A percentile compares a stretch with the other conserved stretches of the same genome.
phyloP scores from a whole-genome alignment of 2,329 filamentous ascomycete genomes.

The Botrytis hyacinthi region DNA sequence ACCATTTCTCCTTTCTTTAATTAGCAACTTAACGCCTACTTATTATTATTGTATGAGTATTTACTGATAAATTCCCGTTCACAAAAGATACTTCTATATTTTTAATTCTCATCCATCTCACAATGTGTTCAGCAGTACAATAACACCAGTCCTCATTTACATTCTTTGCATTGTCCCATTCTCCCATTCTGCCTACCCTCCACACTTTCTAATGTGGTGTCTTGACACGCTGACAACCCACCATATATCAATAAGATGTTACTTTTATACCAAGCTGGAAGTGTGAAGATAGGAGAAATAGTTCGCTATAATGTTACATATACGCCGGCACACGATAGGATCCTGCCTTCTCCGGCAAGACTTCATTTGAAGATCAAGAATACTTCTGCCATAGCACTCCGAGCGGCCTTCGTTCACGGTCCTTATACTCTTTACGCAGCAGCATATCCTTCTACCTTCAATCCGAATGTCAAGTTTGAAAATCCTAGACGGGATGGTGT shows the following conservation, averaged over 20 bases:
- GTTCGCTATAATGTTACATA: conserved; percentile 92
- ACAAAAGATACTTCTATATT: neutral
- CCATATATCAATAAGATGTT: conserved; percentile 61
- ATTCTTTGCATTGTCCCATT: neutral
- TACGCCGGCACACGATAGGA: conserved; percentile 82
- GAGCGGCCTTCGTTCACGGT: conserved; percentile 93
- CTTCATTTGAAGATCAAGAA: conserved; percentile 90
- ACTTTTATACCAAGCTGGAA: conserved; percentile 85
- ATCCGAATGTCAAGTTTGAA: conserved; percentile 76
- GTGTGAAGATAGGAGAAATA: conserved; percentile 90
- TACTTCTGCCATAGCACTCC: conserved; percentile 82
- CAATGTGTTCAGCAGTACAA: neutral
- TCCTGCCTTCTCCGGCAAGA: conserved; percentile 77
- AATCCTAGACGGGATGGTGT: conserved; percentile 68
- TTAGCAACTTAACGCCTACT: neutral
- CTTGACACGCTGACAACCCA: neutral
- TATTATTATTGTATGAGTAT: neutral
- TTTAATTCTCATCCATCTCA: neutral
- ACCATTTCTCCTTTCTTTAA: neutral
- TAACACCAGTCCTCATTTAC: neutral
- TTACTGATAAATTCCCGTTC: neutral
- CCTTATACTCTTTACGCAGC: conserved; percentile 89
- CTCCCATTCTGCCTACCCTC: too few relatives aligned
- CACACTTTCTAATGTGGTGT: neutral
- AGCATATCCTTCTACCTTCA: conserved; percentile 78